phyloP scores from a whole-genome alignment of 495 filamentous ascomycete genomes.

The Xylaria grammica region DNA sequence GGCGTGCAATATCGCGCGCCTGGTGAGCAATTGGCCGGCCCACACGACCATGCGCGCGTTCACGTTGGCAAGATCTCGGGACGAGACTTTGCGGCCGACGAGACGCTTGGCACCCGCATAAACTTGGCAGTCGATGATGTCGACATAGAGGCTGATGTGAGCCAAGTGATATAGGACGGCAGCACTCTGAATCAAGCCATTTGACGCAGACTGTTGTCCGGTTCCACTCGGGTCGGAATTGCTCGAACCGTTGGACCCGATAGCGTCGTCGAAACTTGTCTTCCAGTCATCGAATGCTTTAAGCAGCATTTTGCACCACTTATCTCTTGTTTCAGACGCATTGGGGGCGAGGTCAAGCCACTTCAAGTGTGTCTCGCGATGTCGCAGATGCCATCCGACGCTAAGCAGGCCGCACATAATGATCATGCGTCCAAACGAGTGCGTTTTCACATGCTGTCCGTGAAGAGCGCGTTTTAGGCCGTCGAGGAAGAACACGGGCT shows the following conservation, averaged over 20 bases:
- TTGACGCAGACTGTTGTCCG: slow-evolving; percentile 58
- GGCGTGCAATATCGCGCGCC: slow-evolving; percentile 91
- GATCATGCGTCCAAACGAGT: slow-evolving; percentile 90
- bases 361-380: slow-evolving; percentile 89
- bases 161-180: slow-evolving; percentile 91
- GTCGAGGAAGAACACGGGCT: slow-evolving; percentile 85
- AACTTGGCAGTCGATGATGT: slow-evolving; percentile 93
- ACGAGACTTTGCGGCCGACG: slow-evolving; percentile 83
- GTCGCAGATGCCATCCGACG: slow-evolving; percentile 95
- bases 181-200: slow-evolving; percentile 81
- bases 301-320: slow-evolving; percentile 84
- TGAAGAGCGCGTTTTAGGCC: slow-evolving; percentile 89
- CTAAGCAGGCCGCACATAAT: slow-evolving; percentile 93
- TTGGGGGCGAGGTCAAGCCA: slow-evolving; percentile 71
- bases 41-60: slow-evolving; percentile 82
- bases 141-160: slow-evolving; percentile 93
- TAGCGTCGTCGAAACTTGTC: slow-evolving; percentile 80
- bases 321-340: slow-evolving; percentile 80
- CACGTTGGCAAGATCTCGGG: slow-evolving; percentile 76
- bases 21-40: slow-evolving; percentile 81
- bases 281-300: slow-evolving; percentile 95
- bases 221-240: slow-evolving; percentile 43
- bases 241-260: slow-evolving; percentile 45
- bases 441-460: slow-evolving; percentile 84
- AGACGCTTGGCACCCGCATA: slow-evolving; percentile 84